Base-by-base conservation (phyloP, 352 stramenopile genomes). In the Globisporangium uncinulatum region DNA sequence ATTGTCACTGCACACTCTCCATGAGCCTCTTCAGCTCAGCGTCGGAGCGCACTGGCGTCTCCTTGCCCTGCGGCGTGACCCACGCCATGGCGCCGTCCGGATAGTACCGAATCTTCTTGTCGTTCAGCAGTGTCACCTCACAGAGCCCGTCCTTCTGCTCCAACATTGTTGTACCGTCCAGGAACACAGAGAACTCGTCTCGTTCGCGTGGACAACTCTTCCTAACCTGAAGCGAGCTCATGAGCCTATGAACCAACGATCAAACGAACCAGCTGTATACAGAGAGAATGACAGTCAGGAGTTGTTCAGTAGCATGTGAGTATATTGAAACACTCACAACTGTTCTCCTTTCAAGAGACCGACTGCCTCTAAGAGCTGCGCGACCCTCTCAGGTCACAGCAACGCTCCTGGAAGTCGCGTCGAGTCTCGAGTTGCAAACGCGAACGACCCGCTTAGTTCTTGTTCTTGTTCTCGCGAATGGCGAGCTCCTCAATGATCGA, bases 401-500 rank as follows among this genome's bases (percentile, higher is more conserved):
- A 37, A 54, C 53, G 20, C 54, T 45, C 32, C 34, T 53, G 44
- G 37, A 3, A 15, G 21, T 20, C 39, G 31, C 13, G 9, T 31
- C n/a, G n/a, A n/a, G 29, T 39, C 41, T 31, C 37, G 31, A 19
- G 20, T 34, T 39, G n/a, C 32, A 37, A 37, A 51, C 34, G 32
- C 9, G 4, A 37, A 37, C 4, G 32, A 37, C 32, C 32, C 7
- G 39, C 54, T 79, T 86, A 89, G 71, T 86, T 84, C 62, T 82
- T 78, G 63, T 72, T 70, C 63, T 76, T 73, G 72, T 90, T 91
- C 68, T 91, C 82, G 54, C 83, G 81, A 49, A 90, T 70, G 59
- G 74, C 73, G 50, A 79, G 79, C 86, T 99, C 89, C 78, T 99
- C 94, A 55, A 99, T 73, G 69, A 99, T 99, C 70, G 79, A 97